Base-by-base conservation (phyloP, 2,329 filamentous ascomycete genomes). In the Epichloe sibirici region DNA sequence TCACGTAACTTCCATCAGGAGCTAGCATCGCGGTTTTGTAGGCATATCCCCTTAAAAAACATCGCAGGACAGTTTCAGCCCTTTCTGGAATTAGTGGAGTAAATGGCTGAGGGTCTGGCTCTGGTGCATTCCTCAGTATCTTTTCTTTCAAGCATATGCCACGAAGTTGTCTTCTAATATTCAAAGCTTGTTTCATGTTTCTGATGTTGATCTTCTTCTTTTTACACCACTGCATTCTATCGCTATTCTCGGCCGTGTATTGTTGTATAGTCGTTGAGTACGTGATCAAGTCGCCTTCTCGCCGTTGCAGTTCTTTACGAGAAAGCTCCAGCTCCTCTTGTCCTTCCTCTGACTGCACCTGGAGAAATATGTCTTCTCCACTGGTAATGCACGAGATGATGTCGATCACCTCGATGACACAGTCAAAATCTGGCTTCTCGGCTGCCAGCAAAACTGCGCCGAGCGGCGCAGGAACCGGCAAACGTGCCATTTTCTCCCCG, bases 401-500 rank as follows among this genome's bases (percentile, higher is more conserved):
- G 62, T 97, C 93, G 57, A 98, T 91, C 4, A 82, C 83, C 58
- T 95, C 89, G 0, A 84, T 67, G 1, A 96, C 70, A 59, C 90
- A 94, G 59, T 87, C 81, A 48, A 78, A 79, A 43, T 85, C 79
- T 0, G 84, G 78, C 6, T 79, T 78, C 0, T 84, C 81, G 0
- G 90, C 88, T 43, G 89, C 88, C 17, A 98, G 74, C 0, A 98
- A 74, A 1, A 95, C 89, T 1, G 90, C 81, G 0, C 86, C 90
- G 8, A 94, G 80, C 0, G 86, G 79, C 0, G 89, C 89, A 0
- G 89, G 83, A 1, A 98, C 77, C 0, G 93, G 93, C 23, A 97
- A 81, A 39, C 82, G 78, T 1, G 91, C 86, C 67, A 98, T 90
- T 51, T 85, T 84, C 44, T 76, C 74, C 1, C 93, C 93, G 17